A percentile compares a stretch with the other conserved stretches of the same genome.
Evolutionary conservation across 2,329 filamentous ascomycete species (phyloP).

Genomic region (Aspergillus unguis): DNA sequence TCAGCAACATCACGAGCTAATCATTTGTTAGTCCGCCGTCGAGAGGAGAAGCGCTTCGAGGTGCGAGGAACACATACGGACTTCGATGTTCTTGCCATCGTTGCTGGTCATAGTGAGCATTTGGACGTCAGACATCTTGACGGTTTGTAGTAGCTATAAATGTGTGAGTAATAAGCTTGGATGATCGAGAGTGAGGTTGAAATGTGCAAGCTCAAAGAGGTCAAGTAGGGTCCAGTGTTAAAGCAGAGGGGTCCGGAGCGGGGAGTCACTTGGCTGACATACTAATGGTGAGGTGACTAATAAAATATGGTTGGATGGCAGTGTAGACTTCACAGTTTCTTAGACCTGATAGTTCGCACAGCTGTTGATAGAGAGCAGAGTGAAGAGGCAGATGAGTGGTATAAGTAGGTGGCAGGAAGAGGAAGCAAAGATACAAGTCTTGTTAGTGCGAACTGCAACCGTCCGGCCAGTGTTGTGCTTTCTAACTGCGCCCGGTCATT

Average conservation of each 20-base stretch:
- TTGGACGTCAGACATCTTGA: slow-evolving; percentile 10
- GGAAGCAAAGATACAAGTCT: neutral
- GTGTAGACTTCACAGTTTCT: neutral
- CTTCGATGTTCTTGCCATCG: slow-evolving; percentile 40
- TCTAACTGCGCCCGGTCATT: neutral
- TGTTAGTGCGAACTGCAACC: neutral
- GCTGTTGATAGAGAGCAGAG: neutral
- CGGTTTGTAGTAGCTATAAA: neutral
- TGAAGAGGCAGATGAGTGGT: neutral
- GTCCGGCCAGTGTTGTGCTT: neutral
- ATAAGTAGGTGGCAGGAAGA: slow-evolving; percentile 2
- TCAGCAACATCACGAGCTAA: slow-evolving; percentile 79
- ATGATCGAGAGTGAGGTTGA: neutral
- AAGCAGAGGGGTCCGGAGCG: neutral
- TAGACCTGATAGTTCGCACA: neutral
- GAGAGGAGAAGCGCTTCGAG: neutral
- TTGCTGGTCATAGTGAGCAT: slow-evolving; percentile 17
- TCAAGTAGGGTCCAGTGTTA: neutral
- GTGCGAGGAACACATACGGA: slow-evolving; percentile 44
- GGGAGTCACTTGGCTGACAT: neutral
- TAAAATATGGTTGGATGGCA: no score
- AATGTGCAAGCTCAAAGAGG: neutral
- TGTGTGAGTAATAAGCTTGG: neutral
- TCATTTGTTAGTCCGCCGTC: slow-evolving; percentile 5
- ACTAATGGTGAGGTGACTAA: neutral